These are phyloP conservation scores for Penicillium sp. DNA, from an alignment of 2,329 filamentous ascomycete genomes.

Conservation along the genomic window DNA sequence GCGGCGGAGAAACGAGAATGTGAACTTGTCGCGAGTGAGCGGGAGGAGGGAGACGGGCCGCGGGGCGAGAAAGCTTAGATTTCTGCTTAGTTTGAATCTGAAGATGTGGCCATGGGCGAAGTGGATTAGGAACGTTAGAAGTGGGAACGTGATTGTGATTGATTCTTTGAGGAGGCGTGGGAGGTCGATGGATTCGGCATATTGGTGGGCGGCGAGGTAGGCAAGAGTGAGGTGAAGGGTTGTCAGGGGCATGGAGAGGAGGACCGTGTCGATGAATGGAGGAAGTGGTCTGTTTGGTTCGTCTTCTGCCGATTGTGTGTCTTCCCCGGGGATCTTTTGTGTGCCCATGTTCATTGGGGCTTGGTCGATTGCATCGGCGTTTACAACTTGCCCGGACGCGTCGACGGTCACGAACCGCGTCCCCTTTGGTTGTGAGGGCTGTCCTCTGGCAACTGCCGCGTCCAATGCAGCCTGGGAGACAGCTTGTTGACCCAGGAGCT, in stretches of 20 bases:
- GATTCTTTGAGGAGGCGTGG: conserved; percentile 37
- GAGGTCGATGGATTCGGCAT: conserved; percentile 39
- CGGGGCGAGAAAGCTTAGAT: conserved; percentile 5
- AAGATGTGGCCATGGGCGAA: conserved; percentile 47
- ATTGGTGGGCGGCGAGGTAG: conserved; percentile 48
- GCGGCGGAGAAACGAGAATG: conserved; percentile 27
- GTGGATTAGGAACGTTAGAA: conserved; percentile 45
- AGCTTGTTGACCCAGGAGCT: conserved; percentile 23
- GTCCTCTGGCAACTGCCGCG: not conserved
- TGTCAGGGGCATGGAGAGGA: conserved; percentile 44
- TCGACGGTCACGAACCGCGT: conserved; percentile 38
- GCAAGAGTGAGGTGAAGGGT: conserved; percentile 46
- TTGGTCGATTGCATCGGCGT: conserved; percentile 16
- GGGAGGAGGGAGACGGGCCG: conserved; percentile 26
- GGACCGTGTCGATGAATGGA: conserved; percentile 44
- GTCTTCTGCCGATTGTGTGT: conserved; percentile 4
- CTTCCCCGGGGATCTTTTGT: not conserved
- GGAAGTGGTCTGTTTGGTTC: conserved; percentile 30
- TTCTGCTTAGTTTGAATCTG: conserved; percentile 23
- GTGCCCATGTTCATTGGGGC: conserved; percentile 3
- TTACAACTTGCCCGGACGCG: conserved; percentile 23
- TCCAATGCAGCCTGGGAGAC: not conserved
- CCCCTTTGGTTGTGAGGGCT: conserved; percentile 11
- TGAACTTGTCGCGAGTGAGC: conserved; percentile 25
- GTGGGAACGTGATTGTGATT: conserved; percentile 40